These are phyloP conservation scores for Diaporthe caulivora DNA, from an alignment of 2,329 filamentous ascomycete genomes.

Conservation along the genomic window DNA sequence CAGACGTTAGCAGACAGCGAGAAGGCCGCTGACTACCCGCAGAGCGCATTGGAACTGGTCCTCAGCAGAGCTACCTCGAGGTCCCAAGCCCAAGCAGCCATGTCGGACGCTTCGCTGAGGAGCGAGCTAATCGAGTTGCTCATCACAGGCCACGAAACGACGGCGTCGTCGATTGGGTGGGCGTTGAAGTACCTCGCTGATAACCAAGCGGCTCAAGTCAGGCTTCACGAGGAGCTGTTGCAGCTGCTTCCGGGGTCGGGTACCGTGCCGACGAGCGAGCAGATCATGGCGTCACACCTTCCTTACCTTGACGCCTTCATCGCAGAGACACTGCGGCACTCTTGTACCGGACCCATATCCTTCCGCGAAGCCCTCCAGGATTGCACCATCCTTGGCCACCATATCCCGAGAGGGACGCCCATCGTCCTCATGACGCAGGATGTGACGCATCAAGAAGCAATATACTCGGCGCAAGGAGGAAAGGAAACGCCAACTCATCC, in stretches of 20 bases:
- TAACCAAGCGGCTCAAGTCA: not conserved
- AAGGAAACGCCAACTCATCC: not conserved
- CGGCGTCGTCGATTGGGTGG: slow-evolving; percentile 17
- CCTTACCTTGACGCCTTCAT: slow-evolving; percentile 16
- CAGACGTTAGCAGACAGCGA: not conserved
- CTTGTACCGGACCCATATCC: slow-evolving; percentile 7
- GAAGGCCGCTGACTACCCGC: not conserved
- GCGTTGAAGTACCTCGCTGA: slow-evolving; percentile 18
- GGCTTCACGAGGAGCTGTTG: slow-evolving; percentile 1
- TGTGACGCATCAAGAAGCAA: not conserved
- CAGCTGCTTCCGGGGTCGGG: not conserved
- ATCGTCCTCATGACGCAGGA: slow-evolving; percentile 22
- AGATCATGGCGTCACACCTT: not conserved
- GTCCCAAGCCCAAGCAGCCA: not conserved
- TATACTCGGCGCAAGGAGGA: not conserved
- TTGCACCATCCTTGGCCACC: slow-evolving; percentile 14
- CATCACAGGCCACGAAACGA: slow-evolving; percentile 20
- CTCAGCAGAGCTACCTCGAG: not conserved
- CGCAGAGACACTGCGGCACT: slow-evolving; percentile 19
- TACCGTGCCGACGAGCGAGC: not conserved
- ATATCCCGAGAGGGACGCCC: not conserved
- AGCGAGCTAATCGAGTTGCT: slow-evolving; percentile 17
- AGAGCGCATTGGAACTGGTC: slow-evolving; percentile 10
- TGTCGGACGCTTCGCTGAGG: slow-evolving; percentile 1
- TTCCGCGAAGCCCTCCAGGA: slow-evolving; percentile 16